These are phyloP conservation scores for Triticum timopheevii DNA, from an alignment of 176 grass and related monocot species.

Conservation along the genomic window DNA sequence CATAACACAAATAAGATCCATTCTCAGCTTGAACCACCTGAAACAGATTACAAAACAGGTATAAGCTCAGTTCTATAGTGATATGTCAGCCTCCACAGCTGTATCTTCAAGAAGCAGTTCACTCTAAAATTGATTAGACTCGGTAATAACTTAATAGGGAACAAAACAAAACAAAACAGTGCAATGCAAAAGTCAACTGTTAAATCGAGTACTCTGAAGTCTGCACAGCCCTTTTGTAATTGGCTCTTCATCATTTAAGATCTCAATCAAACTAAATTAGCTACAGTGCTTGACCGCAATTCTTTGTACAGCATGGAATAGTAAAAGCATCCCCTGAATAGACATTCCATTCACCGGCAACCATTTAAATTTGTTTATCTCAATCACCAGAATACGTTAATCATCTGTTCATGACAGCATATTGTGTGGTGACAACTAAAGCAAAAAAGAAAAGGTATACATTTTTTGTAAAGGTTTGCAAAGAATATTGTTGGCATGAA, in stretches of 20 bases:
- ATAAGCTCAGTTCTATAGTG: slow-evolving; percentile 19
- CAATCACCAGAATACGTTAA: not conserved
- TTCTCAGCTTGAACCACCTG: slow-evolving; percentile 81
- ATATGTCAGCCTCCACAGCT: slow-evolving; percentile 27
- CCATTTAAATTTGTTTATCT: slow-evolving; percentile 25
- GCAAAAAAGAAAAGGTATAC: not conserved
- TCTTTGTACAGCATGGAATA: slow-evolving; percentile 12
- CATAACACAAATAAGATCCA: slow-evolving; percentile 66
- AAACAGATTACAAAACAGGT: slow-evolving; percentile 29
- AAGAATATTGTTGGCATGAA: slow-evolving; percentile 8
- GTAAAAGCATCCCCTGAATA: slow-evolving; percentile 15
- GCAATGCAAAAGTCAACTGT: not conserved
- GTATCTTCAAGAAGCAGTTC: slow-evolving; percentile 15
- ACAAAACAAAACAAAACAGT: not conserved
- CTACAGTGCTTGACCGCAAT: not conserved
- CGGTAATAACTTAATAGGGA: not conserved
- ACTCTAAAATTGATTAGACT: not conserved
- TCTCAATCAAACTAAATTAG: slow-evolving; percentile 4
- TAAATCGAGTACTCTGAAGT: slow-evolving; percentile 4
- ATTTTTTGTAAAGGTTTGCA: not conserved
- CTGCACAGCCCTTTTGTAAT: not conserved
- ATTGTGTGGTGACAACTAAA: slow-evolving; percentile 6
- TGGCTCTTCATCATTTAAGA: slow-evolving; percentile 21
- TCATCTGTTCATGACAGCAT: slow-evolving; percentile 21
- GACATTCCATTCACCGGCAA: slow-evolving; percentile 4